Percentiles rank a stretch among this genome's conserved stretches.
phyloP scores from a whole-genome alignment of 441 rosid genomes.

The Erodium texanum region DNA sequence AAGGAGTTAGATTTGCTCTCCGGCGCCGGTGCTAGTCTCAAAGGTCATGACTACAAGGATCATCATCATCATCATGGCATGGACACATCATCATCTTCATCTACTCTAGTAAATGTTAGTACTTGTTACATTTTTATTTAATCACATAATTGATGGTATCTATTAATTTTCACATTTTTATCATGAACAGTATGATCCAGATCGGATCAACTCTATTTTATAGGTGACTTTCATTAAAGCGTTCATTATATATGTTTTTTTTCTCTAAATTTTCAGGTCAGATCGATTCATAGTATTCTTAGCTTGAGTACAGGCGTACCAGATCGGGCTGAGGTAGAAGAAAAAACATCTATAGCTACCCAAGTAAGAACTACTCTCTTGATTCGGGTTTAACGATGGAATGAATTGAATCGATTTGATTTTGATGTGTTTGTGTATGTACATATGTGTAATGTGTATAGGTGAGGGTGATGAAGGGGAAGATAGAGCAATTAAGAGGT shows the following conservation, averaged over 20 bases:
- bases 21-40: background rate
- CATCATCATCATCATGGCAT: background rate
- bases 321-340: background rate
- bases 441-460: too few species aligned
- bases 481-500: constrained; percentile 51
- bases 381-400: too few species aligned
- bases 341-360: background rate
- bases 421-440: too few species aligned
- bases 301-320: background rate
- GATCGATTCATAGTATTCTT: background rate
- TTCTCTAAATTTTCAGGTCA: background rate
- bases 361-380: background rate
- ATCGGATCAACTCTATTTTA: too few species aligned
- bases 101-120: background rate
- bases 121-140: too few species aligned
- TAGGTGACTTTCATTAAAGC: too few species aligned
- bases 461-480: constrained; percentile 32
- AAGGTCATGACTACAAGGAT: too few species aligned
- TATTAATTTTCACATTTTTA: too few species aligned
- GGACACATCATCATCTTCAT: background rate
- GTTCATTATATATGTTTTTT: background rate
- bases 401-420: too few species aligned
- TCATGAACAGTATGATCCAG: too few species aligned
- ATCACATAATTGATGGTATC: too few species aligned
- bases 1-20: background rate